Evolutionary conservation across 176 grass and related monocot species (phyloP).

Genomic region (Poa annua): DNA sequence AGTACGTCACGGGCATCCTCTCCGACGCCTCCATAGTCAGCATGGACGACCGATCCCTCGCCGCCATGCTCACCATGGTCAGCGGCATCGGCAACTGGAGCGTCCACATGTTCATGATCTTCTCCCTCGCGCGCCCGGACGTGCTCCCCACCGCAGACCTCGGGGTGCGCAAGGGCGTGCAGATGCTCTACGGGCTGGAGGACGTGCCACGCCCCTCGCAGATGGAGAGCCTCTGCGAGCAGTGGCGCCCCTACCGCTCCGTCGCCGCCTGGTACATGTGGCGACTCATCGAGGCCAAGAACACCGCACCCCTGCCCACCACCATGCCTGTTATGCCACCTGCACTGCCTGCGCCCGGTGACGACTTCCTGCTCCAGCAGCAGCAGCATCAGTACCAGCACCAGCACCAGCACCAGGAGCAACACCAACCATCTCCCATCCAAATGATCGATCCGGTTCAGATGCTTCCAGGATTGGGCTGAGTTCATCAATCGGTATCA

Average conservation of each 20-base stretch:
- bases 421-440: conserved; percentile 43
- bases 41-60: conserved; percentile 96
- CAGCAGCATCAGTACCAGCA: conserved; percentile 2
- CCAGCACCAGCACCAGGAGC: conserved; percentile 35
- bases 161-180: conserved; percentile 91
- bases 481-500: conserved; percentile 32
- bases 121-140: conserved; percentile 85
- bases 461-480: conserved; percentile 68
- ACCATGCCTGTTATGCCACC: background rate
- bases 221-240: conserved; percentile 89
- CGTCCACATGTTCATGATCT: conserved; percentile 99
- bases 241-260: conserved; percentile 86
- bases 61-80: conserved; percentile 97
- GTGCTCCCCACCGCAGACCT: conserved; percentile 88
- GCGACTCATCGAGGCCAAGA: conserved; percentile 80
- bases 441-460: conserved; percentile 71
- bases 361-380: conserved; percentile 33
- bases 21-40: conserved; percentile 66
- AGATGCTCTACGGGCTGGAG: conserved; percentile 76
- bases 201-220: conserved; percentile 79
- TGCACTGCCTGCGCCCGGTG: background rate
- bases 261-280: conserved; percentile 99
- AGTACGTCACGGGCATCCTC: conserved; percentile 83
- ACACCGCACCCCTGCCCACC: background rate
- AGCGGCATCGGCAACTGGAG: conserved; percentile 95